Percentiles rank a stretch among this genome's conserved stretches.
phyloP scores from a whole-genome alignment of 371 early-diverging fungal genomes.

The Synchytrium microbalum region DNA sequence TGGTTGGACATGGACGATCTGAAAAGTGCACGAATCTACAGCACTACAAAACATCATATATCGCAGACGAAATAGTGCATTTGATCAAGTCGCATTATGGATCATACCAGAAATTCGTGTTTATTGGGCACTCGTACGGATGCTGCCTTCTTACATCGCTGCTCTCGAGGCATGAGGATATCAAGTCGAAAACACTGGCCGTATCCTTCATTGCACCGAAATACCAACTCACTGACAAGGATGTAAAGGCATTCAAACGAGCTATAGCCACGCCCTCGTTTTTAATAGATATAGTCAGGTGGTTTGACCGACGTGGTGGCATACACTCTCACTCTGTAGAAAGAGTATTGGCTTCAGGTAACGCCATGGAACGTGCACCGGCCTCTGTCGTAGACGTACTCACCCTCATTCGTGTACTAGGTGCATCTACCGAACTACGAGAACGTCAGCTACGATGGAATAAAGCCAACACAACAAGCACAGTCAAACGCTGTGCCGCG shows the following conservation, averaged over 20 bases:
- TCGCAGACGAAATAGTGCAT: too few species aligned
- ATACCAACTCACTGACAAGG: slow-evolving; percentile 39
- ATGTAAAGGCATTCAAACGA: slow-evolving; percentile 50
- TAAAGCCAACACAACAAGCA: slow-evolving; percentile 42
- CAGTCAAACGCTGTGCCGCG: slow-evolving; percentile 42
- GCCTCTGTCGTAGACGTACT: too few species aligned
- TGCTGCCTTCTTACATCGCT: too few species aligned
- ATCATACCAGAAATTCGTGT: too few species aligned
- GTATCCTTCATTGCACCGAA: slow-evolving; percentile 57
- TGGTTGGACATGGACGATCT: too few species aligned
- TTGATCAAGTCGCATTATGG: too few species aligned
- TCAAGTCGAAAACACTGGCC: slow-evolving; percentile 47
- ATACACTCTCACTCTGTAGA: slow-evolving; percentile 46
- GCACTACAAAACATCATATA: too few species aligned
- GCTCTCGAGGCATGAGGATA: too few species aligned
- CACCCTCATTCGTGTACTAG: too few species aligned
- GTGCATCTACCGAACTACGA: slow-evolving; percentile 35
- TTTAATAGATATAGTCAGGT: slow-evolving; percentile 47
- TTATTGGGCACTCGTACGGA: too few species aligned
- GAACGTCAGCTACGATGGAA: slow-evolving; percentile 60
- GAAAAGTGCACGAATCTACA: too few species aligned
- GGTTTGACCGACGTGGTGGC: slow-evolving; percentile 56
- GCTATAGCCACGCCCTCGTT: slow-evolving; percentile 52
- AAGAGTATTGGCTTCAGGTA: not conserved
- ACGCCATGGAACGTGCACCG: too few species aligned